Conservation (phyloP, 2,329 filamentous ascomycete genomes). For the Trichoderma atrobrunneum region DNA sequence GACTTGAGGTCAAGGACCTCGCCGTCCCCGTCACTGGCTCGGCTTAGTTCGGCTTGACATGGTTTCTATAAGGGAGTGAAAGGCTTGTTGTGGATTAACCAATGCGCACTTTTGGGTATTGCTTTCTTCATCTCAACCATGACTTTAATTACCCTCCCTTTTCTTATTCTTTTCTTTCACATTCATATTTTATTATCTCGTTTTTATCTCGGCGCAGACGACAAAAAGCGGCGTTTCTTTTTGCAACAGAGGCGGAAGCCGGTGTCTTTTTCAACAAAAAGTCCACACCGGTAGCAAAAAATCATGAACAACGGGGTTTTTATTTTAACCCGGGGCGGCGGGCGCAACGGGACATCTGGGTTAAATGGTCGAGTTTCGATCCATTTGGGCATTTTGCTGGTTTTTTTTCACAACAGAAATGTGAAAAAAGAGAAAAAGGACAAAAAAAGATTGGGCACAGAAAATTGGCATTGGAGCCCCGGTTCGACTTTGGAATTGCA, state of each 20-base stretch:
- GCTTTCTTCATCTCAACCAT: neutral
- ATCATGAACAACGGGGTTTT: neutral
- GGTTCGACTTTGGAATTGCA: slow-evolving; percentile 31
- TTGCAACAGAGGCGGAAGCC: slow-evolving; percentile 21
- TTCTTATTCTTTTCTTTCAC: slow-evolving; percentile 12
- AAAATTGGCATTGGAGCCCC: slow-evolving; percentile 14
- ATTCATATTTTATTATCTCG: neutral
- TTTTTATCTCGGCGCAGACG: neutral
- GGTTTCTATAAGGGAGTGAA: neutral
- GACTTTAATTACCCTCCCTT: neutral
- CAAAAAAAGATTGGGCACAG: neutral
- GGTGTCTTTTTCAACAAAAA: slow-evolving; percentile 45
- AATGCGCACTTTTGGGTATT: neutral
- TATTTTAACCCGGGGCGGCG: slow-evolving; percentile 16
- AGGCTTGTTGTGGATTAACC: neutral
- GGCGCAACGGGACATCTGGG: slow-evolving; percentile 17
- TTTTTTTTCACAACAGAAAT: neutral
- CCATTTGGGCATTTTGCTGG: slow-evolving; percentile 5
- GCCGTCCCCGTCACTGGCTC: slow-evolving; percentile 7
- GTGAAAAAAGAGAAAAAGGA: neutral
- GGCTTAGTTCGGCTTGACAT: neutral
- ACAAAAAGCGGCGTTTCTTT: slow-evolving; percentile 13
- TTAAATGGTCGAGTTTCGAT: slow-evolving; percentile 1
- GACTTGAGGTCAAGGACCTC: slow-evolving; percentile 65
- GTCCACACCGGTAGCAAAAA: slow-evolving; percentile 31